These are phyloP conservation scores for Nissolia schottii DNA, from an alignment of 306 rosid genomes.

Conservation along the genomic window DNA sequence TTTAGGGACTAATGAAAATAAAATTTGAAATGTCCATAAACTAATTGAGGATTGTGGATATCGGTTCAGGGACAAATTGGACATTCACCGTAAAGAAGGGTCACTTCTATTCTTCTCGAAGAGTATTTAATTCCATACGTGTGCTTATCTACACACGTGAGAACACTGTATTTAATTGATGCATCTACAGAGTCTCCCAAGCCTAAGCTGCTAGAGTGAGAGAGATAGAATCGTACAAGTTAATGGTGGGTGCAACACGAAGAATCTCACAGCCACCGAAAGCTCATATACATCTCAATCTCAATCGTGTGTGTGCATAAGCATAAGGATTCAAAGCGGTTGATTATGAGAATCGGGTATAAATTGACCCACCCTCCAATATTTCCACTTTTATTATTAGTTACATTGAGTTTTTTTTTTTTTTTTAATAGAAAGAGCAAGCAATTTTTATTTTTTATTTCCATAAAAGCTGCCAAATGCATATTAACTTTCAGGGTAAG, in stretches of 20 bases:
- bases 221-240: slow-evolving; percentile 63
- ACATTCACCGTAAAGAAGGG: too few relatives aligned
- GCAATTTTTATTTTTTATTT: slow-evolving; percentile 25
- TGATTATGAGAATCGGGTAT: slow-evolving; percentile 55
- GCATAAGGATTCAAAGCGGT: slow-evolving; percentile 52
- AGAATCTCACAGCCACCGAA: slow-evolving; percentile 49
- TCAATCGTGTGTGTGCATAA: slow-evolving; percentile 36
- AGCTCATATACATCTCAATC: slow-evolving; percentile 43
- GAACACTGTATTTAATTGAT: background rate
- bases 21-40: too few relatives aligned
- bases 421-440: slow-evolving; percentile 17
- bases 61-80: too few relatives aligned
- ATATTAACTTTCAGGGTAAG: slow-evolving; percentile 26
- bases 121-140: background rate
- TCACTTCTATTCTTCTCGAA: slow-evolving; percentile 13
- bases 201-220: slow-evolving; percentile 16
- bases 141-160: background rate
- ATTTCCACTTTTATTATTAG: slow-evolving; percentile 30
- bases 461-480: slow-evolving; percentile 30
- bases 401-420: background rate
- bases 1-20: too few relatives aligned
- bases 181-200: slow-evolving; percentile 13
- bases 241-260: slow-evolving; percentile 54
- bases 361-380: slow-evolving; percentile 44
- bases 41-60: too few relatives aligned